Evolutionary conservation across 805 yeast genomes (phyloP).

Genomic region (Yarrowia keelungensis): DNA sequence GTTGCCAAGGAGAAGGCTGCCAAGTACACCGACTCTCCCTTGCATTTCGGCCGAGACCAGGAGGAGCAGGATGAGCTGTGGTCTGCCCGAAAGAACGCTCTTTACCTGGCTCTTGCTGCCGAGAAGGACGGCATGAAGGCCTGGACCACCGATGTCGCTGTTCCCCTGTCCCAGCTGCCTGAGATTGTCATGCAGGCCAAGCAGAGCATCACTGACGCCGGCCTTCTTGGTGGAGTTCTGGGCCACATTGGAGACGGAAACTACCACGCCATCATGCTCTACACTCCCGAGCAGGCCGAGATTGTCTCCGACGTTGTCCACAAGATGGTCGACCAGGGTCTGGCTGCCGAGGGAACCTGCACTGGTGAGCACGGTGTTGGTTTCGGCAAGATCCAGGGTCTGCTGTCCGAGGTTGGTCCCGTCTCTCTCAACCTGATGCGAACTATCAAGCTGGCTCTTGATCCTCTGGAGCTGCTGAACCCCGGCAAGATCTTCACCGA

Average conservation of each 20-base stretch:
- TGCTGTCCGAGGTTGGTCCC: slow-evolving; percentile 69
- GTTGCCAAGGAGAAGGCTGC: slow-evolving; percentile 60
- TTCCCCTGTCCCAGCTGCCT: slow-evolving; percentile 74
- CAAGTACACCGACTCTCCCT: slow-evolving; percentile 61
- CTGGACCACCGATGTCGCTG: slow-evolving; percentile 85
- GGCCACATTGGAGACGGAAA: slow-evolving; percentile 90
- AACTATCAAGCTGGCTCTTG: slow-evolving; percentile 71
- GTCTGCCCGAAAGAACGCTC: slow-evolving; percentile 75
- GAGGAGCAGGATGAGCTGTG: slow-evolving; percentile 73
- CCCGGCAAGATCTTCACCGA: slow-evolving; percentile 74
- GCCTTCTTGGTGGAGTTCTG: slow-evolving; percentile 63
- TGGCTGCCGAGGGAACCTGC: slow-evolving; percentile 78
- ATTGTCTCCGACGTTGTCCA: slow-evolving; percentile 60
- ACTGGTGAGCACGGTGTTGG: slow-evolving; percentile 92
- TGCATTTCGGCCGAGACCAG: slow-evolving; percentile 65
- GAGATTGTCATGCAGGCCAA: slow-evolving; percentile 67
- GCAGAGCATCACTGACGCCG: slow-evolving; percentile 61
- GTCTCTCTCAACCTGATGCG: slow-evolving; percentile 77
- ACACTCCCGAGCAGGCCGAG: slow-evolving; percentile 52
- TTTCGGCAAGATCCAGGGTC: slow-evolving; percentile 66
- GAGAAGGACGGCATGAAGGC: slow-evolving; percentile 49
- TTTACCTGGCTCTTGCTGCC: slow-evolving; percentile 71
- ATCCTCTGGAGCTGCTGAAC: slow-evolving; percentile 74
- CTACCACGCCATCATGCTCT: slow-evolving; percentile 66
- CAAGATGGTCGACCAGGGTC: slow-evolving; percentile 69